Conservation (phyloP, 352 stramenopile species). For the Nannochloropsis limnetica region DNA sequence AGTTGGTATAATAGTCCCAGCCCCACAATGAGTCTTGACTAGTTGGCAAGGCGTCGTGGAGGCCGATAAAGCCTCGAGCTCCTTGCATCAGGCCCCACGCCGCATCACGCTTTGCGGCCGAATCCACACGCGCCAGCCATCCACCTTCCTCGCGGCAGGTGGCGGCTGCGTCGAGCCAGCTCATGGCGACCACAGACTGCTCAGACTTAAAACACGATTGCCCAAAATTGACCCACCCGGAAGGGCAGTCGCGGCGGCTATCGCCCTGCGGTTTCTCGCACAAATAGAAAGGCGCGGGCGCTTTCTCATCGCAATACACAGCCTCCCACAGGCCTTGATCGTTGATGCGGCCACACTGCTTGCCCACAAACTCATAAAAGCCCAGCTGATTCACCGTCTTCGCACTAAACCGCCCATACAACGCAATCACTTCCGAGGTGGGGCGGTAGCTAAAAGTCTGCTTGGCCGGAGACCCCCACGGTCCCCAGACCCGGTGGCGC, state of each 20-base stretch:
- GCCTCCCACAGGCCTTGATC: background rate
- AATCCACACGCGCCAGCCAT: background rate
- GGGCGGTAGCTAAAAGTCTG: background rate
- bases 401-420: background rate
- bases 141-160: background rate
- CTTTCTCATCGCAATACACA: constrained; percentile 1
- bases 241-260: background rate
- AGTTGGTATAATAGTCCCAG: background rate
- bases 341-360: background rate
- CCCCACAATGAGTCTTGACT: background rate
- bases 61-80: background rate
- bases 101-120: background rate
- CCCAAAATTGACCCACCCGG: background rate
- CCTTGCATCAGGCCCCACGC: background rate
- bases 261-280: background rate
- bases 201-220: background rate
- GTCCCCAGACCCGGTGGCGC: background rate
- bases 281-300: background rate
- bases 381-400: background rate
- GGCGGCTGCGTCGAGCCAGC: background rate
- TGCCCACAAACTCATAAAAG: constrained; percentile 3
- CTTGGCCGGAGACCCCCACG: background rate
- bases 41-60: background rate
- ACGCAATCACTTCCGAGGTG: background rate
- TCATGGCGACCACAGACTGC: background rate